A percentile compares a stretch with the other conserved stretches of the same genome.
Conservation (phyloP, 208 protist species). For the Polymyxa betae region DNA sequence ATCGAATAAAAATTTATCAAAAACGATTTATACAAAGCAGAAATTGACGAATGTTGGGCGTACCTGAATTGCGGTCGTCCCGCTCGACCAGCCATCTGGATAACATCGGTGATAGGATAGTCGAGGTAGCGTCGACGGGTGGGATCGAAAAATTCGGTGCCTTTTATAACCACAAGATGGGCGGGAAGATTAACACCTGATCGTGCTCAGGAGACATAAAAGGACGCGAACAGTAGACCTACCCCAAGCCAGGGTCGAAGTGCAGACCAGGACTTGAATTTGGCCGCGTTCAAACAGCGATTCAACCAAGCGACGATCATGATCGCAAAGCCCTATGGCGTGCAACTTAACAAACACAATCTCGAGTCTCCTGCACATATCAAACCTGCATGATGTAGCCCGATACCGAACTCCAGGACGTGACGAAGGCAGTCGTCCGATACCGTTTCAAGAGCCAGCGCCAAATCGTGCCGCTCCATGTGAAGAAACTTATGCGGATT, state of each 20-base stretch:
- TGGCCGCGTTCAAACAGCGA: slow-evolving; percentile 60
- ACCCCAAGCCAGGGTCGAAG: slow-evolving; percentile 95
- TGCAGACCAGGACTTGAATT: slow-evolving; percentile 96
- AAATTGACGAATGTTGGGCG: too few species aligned
- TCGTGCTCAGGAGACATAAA: neutral
- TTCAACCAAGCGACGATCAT: slow-evolving; percentile 64
- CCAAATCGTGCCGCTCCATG: slow-evolving; percentile 63
- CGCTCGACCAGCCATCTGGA: slow-evolving; percentile 99
- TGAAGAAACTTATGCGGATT: slow-evolving; percentile 68
- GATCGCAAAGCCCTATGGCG: slow-evolving; percentile 27
- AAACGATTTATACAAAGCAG: too few species aligned
- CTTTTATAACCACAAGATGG: slow-evolving; percentile 99
- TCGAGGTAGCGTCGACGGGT: slow-evolving; percentile 95
- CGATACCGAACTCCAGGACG: slow-evolving; percentile 70
- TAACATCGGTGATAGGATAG: slow-evolving; percentile 98
- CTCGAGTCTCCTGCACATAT: slow-evolving; percentile 6
- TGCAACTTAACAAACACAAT: neutral
- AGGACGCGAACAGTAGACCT: neutral
- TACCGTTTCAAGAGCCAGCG: slow-evolving; percentile 57
- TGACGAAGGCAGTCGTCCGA: slow-evolving; percentile 64
- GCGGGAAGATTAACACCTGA: slow-evolving; percentile 98
- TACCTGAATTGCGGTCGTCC: slow-evolving; percentile 85
- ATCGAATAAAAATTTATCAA: too few species aligned
- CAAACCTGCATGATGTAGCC: slow-evolving; percentile 71
- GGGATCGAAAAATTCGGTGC: slow-evolving; percentile 98